Evolutionary conservation across 2,329 filamentous ascomycete genomes (phyloP).

Genomic region (Claviceps capensis): DNA sequence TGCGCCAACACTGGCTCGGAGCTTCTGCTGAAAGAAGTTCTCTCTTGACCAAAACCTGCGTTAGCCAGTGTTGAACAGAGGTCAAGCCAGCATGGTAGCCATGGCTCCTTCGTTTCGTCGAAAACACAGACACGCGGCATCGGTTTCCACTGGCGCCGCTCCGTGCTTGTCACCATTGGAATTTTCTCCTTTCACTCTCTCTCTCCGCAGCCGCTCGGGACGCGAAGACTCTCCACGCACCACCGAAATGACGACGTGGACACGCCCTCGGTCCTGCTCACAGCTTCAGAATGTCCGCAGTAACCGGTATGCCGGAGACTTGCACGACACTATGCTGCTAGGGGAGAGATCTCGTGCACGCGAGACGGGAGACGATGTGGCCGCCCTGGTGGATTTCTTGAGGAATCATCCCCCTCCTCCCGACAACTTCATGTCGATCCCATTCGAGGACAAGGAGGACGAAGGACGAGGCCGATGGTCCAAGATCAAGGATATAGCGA

Average conservation of each 20-base stretch:
- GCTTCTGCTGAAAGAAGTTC: background rate
- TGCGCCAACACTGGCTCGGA: background rate
- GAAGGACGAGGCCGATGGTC: slow-evolving; percentile 26
- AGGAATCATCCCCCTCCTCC: slow-evolving; percentile 34
- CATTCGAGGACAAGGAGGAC: slow-evolving; percentile 16
- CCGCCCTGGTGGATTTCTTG: slow-evolving; percentile 34
- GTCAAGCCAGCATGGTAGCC: background rate
- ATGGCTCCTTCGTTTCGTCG: background rate
- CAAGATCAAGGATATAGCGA: slow-evolving; percentile 27
- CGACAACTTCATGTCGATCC: slow-evolving; percentile 35
- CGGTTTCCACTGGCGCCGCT: slow-evolving; percentile 1
- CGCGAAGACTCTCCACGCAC: background rate
- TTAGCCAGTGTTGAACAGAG: background rate
- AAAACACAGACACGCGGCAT: background rate
- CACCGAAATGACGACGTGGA: background rate
- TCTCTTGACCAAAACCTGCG: background rate
- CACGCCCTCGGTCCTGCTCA: background rate
- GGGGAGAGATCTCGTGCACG: slow-evolving; percentile 8
- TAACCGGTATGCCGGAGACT: slow-evolving; percentile 2
- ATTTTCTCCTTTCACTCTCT: slow-evolving; percentile 2
- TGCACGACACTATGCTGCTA: slow-evolving; percentile 2
- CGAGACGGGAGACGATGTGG: slow-evolving; percentile 15
- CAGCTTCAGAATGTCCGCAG: background rate
- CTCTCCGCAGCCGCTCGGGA: slow-evolving; percentile 5
- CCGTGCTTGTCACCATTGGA: slow-evolving; percentile 1